These are phyloP conservation scores for Candida pseudocylindracea DNA, from an alignment of 1,139 yeast genomes.

Conservation along the genomic window DNA sequence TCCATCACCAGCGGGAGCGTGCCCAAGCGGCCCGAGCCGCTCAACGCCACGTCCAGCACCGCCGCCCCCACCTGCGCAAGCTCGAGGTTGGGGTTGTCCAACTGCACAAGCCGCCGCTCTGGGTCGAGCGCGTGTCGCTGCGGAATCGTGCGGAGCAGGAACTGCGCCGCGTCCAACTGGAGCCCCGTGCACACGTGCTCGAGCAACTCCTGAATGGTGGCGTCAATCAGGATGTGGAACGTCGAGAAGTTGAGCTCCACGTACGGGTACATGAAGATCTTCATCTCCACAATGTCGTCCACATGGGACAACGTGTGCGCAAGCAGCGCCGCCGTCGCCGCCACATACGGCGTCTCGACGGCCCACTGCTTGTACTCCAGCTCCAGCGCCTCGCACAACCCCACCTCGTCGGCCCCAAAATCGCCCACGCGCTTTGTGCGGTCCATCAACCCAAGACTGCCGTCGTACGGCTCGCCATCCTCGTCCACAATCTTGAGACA, in stretches of 20 bases:
- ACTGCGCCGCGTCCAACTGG: too few relatives aligned
- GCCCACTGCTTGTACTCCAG: neutral
- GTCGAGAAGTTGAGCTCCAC: too few relatives aligned
- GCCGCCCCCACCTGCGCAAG: too few relatives aligned
- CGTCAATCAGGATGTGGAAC: too few relatives aligned
- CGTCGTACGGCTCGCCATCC: constrained; percentile 1
- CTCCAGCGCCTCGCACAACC: neutral
- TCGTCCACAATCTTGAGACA: constrained; percentile 1
- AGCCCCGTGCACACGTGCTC: too few relatives aligned
- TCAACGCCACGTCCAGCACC: too few relatives aligned
- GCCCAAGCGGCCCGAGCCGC: neutral
- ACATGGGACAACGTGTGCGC: neutral
- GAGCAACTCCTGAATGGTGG: too few relatives aligned
- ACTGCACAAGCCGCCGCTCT: too few relatives aligned
- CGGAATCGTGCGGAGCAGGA: too few relatives aligned
- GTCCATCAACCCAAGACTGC: neutral
- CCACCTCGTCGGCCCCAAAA: neutral
- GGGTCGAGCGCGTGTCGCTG: too few relatives aligned
- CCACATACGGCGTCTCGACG: neutral
- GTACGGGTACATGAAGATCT: neutral
- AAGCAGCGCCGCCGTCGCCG: neutral
- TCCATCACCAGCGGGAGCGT: neutral
- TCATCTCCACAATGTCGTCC: neutral
- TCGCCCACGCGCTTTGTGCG: neutral
- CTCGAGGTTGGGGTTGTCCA: too few relatives aligned